Evolutionary conservation across 139 green algal species (phyloP).

Genomic region (Asterochloris sp.): DNA sequence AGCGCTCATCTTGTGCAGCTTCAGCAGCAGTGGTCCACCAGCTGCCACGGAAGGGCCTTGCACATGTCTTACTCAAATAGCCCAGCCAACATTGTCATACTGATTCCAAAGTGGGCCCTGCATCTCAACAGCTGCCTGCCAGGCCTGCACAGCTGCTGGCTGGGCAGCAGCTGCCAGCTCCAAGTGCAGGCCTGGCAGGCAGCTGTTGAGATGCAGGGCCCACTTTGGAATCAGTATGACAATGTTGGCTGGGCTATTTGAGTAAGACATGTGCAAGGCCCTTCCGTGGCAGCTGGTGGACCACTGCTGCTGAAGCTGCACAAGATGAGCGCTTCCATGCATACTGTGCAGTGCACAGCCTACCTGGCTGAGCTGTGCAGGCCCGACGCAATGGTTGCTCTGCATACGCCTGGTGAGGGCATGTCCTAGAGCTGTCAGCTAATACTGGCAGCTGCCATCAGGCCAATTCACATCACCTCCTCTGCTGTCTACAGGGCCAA

Average conservation of each 20-base stretch:
- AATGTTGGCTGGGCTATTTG: not conserved
- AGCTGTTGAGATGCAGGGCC: too few species aligned
- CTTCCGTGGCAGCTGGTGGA: not conserved
- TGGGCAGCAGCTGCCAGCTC: too few species aligned
- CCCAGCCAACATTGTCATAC: not conserved
- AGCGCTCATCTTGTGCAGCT: not conserved
- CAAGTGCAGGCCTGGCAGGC: too few species aligned
- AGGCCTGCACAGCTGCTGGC: too few species aligned
- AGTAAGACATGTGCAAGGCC: not conserved
- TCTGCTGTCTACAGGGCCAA: slow-evolving; percentile 5
- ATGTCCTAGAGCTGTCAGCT: not conserved
- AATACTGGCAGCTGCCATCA: not conserved
- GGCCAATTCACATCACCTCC: not conserved
- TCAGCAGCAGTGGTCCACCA: not conserved
- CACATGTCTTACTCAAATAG: not conserved
- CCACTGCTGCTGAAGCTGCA: not conserved
- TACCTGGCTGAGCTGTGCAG: not conserved
- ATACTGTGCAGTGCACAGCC: not conserved
- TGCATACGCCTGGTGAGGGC: not conserved
- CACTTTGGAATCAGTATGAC: not conserved
- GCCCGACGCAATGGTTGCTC: too few species aligned
- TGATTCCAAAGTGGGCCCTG: not conserved
- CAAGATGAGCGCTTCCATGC: not conserved
- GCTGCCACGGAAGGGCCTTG: not conserved
- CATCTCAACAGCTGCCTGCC: too few species aligned